Conservation (phyloP, 495 filamentous ascomycete species). For the Lasiosphaeris hirsuta region DNA sequence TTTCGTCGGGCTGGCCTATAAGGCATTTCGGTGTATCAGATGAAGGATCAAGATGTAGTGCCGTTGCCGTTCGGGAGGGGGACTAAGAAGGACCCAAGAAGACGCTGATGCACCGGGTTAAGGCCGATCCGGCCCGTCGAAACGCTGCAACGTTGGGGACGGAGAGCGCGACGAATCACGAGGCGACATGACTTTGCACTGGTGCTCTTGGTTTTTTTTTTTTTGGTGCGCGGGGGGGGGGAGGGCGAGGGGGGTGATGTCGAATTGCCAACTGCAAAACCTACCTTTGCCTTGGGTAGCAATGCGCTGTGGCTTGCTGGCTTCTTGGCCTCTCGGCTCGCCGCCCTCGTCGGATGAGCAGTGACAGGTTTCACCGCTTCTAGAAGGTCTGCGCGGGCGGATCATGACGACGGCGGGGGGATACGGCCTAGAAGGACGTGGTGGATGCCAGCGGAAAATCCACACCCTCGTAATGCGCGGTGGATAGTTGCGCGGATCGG, state of each 20-base stretch:
- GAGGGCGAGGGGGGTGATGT: no score
- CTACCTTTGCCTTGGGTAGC: no score
- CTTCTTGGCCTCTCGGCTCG: background rate
- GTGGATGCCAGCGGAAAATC: no score
- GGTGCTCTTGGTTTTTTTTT: no score
- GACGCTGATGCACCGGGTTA: constrained; percentile 15
- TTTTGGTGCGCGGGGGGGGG: no score
- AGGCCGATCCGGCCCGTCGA: constrained; percentile 17
- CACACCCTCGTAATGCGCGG: background rate
- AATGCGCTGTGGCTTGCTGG: background rate
- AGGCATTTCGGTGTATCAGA: background rate
- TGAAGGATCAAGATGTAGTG: no score
- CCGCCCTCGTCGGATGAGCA: background rate
- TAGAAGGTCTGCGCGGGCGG: background rate
- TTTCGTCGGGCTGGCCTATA: no score
- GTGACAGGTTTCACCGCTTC: constrained; percentile 2
- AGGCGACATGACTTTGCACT: no score
- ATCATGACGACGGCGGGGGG: background rate
- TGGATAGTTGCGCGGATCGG: background rate
- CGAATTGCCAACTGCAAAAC: no score
- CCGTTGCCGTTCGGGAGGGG: background rate
- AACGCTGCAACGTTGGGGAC: constrained; percentile 4
- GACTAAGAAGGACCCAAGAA: background rate
- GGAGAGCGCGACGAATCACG: background rate
- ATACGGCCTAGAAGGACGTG: background rate